Evolutionary conservation across 1,139 yeast genomes (phyloP), one percentile per base, ranked within the genome.

Genomic region (Protomyces arabidopsidicola): DNA sequence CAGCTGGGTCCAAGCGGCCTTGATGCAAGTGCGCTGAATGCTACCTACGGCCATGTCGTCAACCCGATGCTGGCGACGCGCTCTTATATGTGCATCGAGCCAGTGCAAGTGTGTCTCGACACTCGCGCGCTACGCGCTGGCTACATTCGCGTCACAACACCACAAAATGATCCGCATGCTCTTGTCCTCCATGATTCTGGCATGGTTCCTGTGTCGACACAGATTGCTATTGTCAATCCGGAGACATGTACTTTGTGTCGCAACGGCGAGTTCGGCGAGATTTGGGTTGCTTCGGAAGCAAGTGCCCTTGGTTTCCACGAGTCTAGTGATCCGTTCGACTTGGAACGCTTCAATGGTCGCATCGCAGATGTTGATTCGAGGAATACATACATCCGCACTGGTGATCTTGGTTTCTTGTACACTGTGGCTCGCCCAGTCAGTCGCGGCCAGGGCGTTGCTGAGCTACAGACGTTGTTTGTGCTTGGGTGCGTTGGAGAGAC

Each of bases 211-310:
- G 93, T 90, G 16, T 89, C 96, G 72, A 89, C 98, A 0, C 96
- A 90, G 72, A 84, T 95, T 52, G 95, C 96, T 0, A 88, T 93
- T 67, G 98, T 93, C 3, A 95, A 95, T 69, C 98, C 98, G 0
- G 97, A 91, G 73, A 93, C 97, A 0, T 76, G 83, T 58, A 77
- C 78, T 61, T 77, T 90, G 18, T 93, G 98, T 74, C 84, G 82
- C 67, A 87, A 86, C 65, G 98, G 98, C n/a, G 98, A 95, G 73
- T 86, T 85, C 73, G 99, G 99, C 48, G 98, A 93, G 75, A 90
- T 93, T 55, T 93, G 98, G 98, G 95, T 93, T 1, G 83, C 88
- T 67, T 87, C 96, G 0, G 96, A 90, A 69, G 96, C 93, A 0
- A 90, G 86, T 70, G 85, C 85, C 45, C 74, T 79, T 8, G 82